Evolutionary conservation across 2,329 filamentous ascomycete genomes (phyloP), one percentile per base, ranked within the genome.

Genomic region (Gnomoniopsis smithogilvyi): DNA sequence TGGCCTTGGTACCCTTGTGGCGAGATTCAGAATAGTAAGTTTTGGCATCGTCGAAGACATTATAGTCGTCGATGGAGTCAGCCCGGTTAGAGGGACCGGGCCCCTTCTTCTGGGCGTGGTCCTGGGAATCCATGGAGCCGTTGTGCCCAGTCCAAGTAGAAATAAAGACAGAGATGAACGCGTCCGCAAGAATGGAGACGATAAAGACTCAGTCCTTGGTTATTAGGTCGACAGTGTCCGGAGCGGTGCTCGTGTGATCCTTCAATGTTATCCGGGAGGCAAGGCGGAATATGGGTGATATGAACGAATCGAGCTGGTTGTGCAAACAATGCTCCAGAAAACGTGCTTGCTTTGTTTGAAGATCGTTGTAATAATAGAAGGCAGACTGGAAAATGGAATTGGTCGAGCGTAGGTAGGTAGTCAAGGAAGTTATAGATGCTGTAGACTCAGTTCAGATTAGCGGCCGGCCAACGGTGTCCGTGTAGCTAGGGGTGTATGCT

Each of bases 11-110:
- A 64, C 79, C 77, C 57, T 71, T 71, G 63, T 83, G 80, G 56
- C 82, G 80, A 56, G 82, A 79, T 38, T 84, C 82, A 24, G 80
- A 73, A 64, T 86, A 86, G 68, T 86, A 86, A 24, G 82, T 85
- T 67, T 77, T 78, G 60, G 83, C 83, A 72, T 84, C 81, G 61
- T 83, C 81, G 64, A 75, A 85, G 51, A 84, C 77, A 33, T 75
- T 71, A 55, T 68, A 70, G 51, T 80, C 79, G 60, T 84, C 80
- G 51, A 76, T 73, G 8, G 77, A 80, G 45, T 73, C 72, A 48
- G 69, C 49, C 33, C 61, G 56, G 22, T 41, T 43, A 36, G 53
- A 38, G 19, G 51, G 2, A 34, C 49, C 53, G 19, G 57, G 24
- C 21, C 38, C 60, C 60, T 56, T 47, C 30, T 54, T 47, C 19